Evolutionary conservation across 2,329 filamentous ascomycete genomes (phyloP), one percentile per base, ranked within the genome.

Genomic region (Colletotrichum phormii): DNA sequence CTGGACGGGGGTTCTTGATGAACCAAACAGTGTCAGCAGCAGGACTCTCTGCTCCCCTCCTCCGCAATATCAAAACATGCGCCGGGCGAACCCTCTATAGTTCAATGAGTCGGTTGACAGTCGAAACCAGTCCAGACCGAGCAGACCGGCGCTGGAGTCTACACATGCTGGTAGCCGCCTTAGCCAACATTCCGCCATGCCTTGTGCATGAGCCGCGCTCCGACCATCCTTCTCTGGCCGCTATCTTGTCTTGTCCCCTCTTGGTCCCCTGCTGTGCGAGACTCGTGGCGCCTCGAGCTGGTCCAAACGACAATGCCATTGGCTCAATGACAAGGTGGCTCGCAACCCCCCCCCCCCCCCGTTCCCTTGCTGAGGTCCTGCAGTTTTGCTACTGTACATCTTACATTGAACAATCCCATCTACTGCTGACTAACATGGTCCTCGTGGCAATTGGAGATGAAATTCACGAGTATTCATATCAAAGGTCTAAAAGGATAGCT

Each of bases 201-300:
- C 53, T 59, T 53, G 33, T 37, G 49, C 49, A 51, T 73, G 35
- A 57, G 54, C 53, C 46, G 70, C 65, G 70, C 67, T 61, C 35
- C 61, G 66, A 61, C 61, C 67, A n/a, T 57, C 54, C 54, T 61
- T 51, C 59, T 53, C 37, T 46, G 54, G 71, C 61, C 35, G 60
- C 67, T 49, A 51, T 65, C 46, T 49, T 49, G 15, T 60, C 37
- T 64, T 49, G 55, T 35, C 42, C 35, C 64, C 35, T 70, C 33
- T 37, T 35, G 31, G 51, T 26, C 59, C 59, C 67, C 68, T 71
- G 63, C 26, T 46, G 33, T 63, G 57, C 70, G 64, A 72, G 59
- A 60, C 64, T 72, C 58, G 31, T 35, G 72, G 64, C 69, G 68
- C 68, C 69, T 72, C 64, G 55, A 74, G 69, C 37, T 68, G 72